These are phyloP conservation scores for Haberlea rhodopensis DNA, from an alignment of 257 asterid genomes.

Conservation along the genomic window DNA sequence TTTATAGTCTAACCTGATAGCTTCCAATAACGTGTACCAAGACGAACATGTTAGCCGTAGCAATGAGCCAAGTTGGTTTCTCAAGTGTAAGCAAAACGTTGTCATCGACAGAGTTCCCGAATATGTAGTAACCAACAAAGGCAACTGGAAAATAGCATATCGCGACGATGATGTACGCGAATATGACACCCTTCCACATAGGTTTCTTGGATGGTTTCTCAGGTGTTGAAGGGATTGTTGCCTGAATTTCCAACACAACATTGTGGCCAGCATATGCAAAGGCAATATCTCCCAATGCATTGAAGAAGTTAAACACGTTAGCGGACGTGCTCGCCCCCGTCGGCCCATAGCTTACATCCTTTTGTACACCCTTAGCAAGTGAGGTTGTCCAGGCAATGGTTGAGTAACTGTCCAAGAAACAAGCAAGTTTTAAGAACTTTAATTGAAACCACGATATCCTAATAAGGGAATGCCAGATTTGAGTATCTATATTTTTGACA, in stretches of 20 bases:
- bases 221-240: conserved; percentile 54
- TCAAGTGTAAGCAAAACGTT: conserved; percentile 41
- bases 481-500: neutral
- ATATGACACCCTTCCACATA: conserved; percentile 53
- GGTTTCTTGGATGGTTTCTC: conserved; percentile 47
- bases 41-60: conserved; percentile 46
- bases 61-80: conserved; percentile 54
- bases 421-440: neutral
- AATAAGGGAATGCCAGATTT: no score
- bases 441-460: neutral
- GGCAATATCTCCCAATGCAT: conserved; percentile 43
- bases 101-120: conserved; percentile 47
- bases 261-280: conserved; percentile 50
- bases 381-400: conserved; percentile 44
- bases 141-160: conserved; percentile 53
- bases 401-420: conserved; percentile 31
- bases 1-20: conserved; percentile 41
- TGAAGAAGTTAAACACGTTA: conserved; percentile 37
- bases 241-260: conserved; percentile 59
- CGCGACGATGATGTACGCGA: conserved; percentile 42
- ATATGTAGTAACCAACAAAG: conserved; percentile 37
- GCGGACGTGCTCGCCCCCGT: conserved; percentile 17
- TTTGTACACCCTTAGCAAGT: conserved; percentile 12
- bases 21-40: conserved; percentile 52
- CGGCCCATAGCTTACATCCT: conserved; percentile 25